phyloP scores from a whole-genome alignment of 1,284 basidiomycete species.

The Austropuccinia psidii region DNA sequence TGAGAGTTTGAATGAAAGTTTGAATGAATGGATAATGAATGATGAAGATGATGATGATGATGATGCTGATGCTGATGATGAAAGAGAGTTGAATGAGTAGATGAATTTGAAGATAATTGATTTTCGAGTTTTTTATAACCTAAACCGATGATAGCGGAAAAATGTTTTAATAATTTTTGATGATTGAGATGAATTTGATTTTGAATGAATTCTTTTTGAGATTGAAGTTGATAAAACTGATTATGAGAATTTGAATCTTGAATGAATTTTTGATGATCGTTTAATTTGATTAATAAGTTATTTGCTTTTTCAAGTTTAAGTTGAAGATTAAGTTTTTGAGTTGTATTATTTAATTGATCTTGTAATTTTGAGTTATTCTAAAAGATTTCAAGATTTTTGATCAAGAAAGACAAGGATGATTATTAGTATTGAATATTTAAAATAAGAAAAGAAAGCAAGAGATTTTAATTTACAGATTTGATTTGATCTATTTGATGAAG shows the following conservation, averaged over 20 bases:
- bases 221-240: neutral
- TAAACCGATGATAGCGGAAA: neutral
- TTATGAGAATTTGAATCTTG: neutral
- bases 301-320: neutral
- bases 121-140: conserved; percentile 17
- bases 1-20: neutral
- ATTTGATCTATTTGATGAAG: neutral
- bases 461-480: neutral
- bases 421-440: neutral
- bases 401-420: neutral
- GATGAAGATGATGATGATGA: neutral
- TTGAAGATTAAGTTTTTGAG: conserved; percentile 3
- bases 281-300: neutral
- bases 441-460: neutral
- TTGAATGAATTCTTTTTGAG: conserved; percentile 10
- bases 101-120: neutral
- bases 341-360: neutral
- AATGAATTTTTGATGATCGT: neutral
- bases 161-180: neutral
- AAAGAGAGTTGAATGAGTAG: neutral
- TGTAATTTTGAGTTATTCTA: neutral
- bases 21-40: neutral
- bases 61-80: neutral
- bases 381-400: no score
- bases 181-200: neutral